Percentiles rank a stretch among this genome's conserved stretches.
phyloP scores from a whole-genome alignment of 2,329 filamentous ascomycete genomes.

The Penicillium sp. region DNA sequence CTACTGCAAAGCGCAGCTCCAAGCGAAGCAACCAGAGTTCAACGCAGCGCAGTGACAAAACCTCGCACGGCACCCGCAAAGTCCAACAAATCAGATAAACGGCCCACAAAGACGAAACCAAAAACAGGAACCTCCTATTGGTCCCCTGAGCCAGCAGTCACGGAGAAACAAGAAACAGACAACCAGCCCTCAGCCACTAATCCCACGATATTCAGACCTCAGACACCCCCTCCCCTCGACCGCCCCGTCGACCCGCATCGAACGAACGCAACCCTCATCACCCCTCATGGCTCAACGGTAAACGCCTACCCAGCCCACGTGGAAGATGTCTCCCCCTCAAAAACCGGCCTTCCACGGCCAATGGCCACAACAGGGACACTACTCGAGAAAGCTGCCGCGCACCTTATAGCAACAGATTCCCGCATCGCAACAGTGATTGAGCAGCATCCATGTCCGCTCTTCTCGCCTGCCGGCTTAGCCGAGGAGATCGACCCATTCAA shows the following conservation, averaged over 20 bases:
- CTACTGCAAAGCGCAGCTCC: conserved; percentile 23
- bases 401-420: conserved; percentile 71
- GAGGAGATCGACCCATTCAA: conserved; percentile 88
- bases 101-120: conserved; percentile 9
- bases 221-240: conserved; percentile 45
- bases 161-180: conserved; percentile 33
- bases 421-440: conserved; percentile 71
- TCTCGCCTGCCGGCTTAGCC: conserved; percentile 76
- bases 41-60: conserved; percentile 33
- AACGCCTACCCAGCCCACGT: conserved; percentile 49
- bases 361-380: conserved; percentile 68
- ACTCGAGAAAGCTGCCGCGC: conserved; percentile 70
- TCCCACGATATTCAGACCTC: conserved; percentile 45
- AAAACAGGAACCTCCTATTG: conserved; percentile 19
- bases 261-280: conserved; percentile 52
- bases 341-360: conserved; percentile 42
- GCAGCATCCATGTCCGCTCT: conserved; percentile 72
- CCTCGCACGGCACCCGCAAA: conserved; percentile 23
- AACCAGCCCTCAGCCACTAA: conserved; percentile 25
- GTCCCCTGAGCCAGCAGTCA: conserved; percentile 20
- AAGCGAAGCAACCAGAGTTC: conserved; percentile 23
- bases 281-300: conserved; percentile 47
- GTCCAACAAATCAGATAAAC: conserved; percentile 23
- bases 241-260: conserved; percentile 49
- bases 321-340: conserved; percentile 43